These are phyloP conservation scores for Carex sylvatica DNA, from an alignment of 202 grass and related monocot genomes.

Conservation along the genomic window DNA sequence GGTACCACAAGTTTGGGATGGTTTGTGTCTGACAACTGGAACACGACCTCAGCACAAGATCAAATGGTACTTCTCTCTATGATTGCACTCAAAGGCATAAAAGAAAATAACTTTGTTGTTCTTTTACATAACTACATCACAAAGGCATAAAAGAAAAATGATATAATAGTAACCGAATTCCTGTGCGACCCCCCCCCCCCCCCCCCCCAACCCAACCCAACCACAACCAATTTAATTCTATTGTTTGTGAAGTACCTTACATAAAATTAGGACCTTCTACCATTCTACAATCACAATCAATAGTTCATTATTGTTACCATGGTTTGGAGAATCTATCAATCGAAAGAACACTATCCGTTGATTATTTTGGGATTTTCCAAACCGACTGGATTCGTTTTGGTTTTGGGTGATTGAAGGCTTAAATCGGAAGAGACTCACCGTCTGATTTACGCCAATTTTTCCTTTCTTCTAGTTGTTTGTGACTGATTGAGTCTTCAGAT, in stretches of 20 bases:
- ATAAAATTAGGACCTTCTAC: background rate
- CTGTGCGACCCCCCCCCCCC: too few relatives aligned
- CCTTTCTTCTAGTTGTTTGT: background rate
- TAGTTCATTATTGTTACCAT: background rate
- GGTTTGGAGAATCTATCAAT: background rate
- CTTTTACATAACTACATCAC: background rate
- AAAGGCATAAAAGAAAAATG: conserved; percentile 9
- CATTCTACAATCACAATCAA: background rate
- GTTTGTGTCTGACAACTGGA: background rate
- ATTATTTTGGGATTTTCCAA: background rate
- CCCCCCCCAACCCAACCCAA: too few relatives aligned
- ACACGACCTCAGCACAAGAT: background rate
- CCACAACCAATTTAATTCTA: background rate
- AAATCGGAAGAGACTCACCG: background rate
- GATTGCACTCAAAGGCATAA: background rate
- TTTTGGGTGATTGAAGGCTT: background rate
- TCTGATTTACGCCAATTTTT: background rate
- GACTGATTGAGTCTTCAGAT: background rate
- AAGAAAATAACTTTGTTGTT: conserved; percentile 8
- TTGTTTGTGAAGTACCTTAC: background rate
- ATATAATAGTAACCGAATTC: background rate
- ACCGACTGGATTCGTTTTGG: background rate
- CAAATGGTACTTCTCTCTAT: background rate
- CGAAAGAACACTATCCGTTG: background rate
- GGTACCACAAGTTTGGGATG: background rate